These are phyloP conservation scores for Blumeriella jaapii DNA, from an alignment of 2,329 filamentous ascomycete genomes.

Conservation along the genomic window DNA sequence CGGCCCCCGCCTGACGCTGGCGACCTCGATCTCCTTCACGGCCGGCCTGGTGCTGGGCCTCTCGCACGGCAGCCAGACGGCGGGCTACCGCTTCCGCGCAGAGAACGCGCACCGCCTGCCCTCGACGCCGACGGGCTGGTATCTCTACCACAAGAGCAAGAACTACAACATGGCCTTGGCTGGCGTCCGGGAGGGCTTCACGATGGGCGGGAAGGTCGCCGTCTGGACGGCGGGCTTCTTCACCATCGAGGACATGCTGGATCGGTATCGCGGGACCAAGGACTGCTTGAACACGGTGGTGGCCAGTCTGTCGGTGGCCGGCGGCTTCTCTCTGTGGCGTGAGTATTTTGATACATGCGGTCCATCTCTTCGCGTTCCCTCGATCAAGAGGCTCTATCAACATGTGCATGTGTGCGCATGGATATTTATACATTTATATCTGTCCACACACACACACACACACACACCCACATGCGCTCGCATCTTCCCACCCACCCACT, in stretches of 20 bases:
- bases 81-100: constrained; percentile 77
- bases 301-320: constrained; percentile 74
- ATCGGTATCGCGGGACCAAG: constrained; percentile 54
- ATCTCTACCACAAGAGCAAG: constrained; percentile 96
- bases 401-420: neutral
- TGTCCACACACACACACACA: no score
- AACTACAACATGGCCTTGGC: constrained; percentile 79
- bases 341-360: constrained; percentile 35
- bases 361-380: neutral
- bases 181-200: constrained; percentile 66
- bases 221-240: constrained; percentile 70
- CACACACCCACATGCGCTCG: no score
- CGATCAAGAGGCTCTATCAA: constrained; percentile 1
- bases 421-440: no score
- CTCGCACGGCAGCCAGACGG: constrained; percentile 59
- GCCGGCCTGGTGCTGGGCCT: constrained; percentile 62
- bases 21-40: constrained; percentile 49
- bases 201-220: constrained; percentile 59
- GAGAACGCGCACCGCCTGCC: constrained; percentile 95
- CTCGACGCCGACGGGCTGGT: constrained; percentile 76
- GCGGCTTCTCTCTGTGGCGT: constrained; percentile 81
- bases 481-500: no score
- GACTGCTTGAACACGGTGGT: constrained; percentile 75
- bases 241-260: constrained; percentile 73
- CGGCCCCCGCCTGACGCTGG: constrained; percentile 52